Evolutionary conservation across 208 protist species (phyloP).

Genomic region (Crithidia fasciculata): DNA sequence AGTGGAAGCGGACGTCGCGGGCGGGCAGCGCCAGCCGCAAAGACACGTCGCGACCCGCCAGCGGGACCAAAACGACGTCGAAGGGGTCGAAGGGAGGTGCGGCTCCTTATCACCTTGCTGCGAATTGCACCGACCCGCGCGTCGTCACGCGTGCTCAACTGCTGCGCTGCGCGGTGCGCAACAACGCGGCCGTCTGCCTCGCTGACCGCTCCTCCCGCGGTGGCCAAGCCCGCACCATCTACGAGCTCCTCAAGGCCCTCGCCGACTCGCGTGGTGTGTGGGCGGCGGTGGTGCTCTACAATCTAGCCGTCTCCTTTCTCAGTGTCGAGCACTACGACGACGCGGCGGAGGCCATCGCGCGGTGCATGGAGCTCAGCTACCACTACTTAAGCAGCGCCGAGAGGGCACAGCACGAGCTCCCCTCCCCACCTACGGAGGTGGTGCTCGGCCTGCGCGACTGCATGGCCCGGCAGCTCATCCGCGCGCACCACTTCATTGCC

Average conservation of each 20-base stretch:
- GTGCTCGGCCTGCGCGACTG: slow-evolving; percentile 6
- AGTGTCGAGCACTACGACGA: slow-evolving; percentile 63
- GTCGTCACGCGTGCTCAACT: slow-evolving; percentile 7
- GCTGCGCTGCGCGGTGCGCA: slow-evolving; percentile 29
- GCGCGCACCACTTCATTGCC: slow-evolving; percentile 79
- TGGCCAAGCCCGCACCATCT: slow-evolving; percentile 21
- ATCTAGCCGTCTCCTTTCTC: slow-evolving; percentile 69
- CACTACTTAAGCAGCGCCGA: slow-evolving; percentile 39
- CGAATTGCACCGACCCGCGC: neutral
- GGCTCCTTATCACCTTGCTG: slow-evolving; percentile 13
- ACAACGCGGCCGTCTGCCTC: slow-evolving; percentile 29
- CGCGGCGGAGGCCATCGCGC: slow-evolving; percentile 72
- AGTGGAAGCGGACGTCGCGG: slow-evolving; percentile 20
- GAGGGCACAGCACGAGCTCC: neutral
- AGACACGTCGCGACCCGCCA: neutral
- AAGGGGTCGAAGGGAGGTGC: neutral
- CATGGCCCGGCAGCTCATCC: slow-evolving; percentile 63
- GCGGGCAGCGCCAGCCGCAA: neutral
- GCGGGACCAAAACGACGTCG: neutral
- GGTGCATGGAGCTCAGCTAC: slow-evolving; percentile 71
- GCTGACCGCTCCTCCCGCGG: slow-evolving; percentile 18
- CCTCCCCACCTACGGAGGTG: neutral
- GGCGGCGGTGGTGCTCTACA: slow-evolving; percentile 73
- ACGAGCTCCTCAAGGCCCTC: slow-evolving; percentile 58
- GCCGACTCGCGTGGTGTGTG: slow-evolving; percentile 45